A percentile compares a stretch with the other conserved stretches of the same genome.
These are phyloP conservation scores for Uronychia setigera DNA, from an alignment of 73 alveolate genomes.

Conservation along the genomic window DNA sequence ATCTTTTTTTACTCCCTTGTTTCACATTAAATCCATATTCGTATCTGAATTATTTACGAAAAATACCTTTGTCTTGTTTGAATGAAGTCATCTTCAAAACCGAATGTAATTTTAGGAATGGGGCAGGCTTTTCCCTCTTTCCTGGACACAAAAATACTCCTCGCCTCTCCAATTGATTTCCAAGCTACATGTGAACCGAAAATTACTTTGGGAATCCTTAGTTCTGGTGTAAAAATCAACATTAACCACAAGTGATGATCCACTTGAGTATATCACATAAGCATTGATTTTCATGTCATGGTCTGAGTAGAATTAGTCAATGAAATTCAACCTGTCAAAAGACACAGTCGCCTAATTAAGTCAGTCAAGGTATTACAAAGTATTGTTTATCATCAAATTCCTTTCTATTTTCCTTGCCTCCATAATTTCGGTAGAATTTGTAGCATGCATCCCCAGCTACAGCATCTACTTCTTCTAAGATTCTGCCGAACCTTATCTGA, in stretches of 20 bases:
- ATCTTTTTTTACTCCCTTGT: not conserved
- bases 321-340: not conserved
- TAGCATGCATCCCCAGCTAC: not conserved
- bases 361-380: no score
- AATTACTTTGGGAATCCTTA: not conserved
- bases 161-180: not conserved
- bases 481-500: not conserved
- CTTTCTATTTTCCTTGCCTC: no score
- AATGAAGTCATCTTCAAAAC: not conserved
- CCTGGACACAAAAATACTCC: slow-evolving; percentile 1
- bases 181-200: not conserved
- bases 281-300: not conserved
- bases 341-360: not conserved
- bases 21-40: not conserved
- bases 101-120: not conserved
- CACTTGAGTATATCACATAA: not conserved
- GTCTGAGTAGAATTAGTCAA: not conserved
- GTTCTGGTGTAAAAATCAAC: not conserved
- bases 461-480: not conserved
- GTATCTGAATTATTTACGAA: not conserved
- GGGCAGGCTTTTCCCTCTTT: not conserved
- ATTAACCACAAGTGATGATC: not conserved
- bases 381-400: no score
- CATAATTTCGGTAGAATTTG: not conserved
- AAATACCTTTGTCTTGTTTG: not conserved